Evolutionary conservation across 1,284 basidiomycete genomes (phyloP).

Genomic region (Golubevia sp.): DNA sequence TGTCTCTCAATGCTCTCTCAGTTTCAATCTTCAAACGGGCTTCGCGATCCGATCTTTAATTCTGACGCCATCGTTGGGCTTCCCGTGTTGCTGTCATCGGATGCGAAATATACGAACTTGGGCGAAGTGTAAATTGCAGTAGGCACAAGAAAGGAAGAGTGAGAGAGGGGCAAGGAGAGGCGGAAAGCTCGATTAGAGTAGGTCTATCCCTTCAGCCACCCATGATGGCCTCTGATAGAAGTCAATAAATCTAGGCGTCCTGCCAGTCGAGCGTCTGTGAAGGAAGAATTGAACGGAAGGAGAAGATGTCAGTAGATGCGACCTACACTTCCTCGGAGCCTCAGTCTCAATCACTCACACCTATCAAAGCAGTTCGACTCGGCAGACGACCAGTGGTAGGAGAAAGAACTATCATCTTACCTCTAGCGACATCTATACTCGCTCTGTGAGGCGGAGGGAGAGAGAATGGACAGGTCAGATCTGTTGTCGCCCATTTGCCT

Average conservation of each 20-base stretch:
- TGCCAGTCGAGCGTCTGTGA: neutral
- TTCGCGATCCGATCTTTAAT: too few relatives aligned
- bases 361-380: constrained; percentile 49
- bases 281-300: neutral
- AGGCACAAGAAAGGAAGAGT: neutral
- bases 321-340: too few relatives aligned
- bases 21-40: too few relatives aligned
- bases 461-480: too few relatives aligned
- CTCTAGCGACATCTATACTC: constrained; percentile 42
- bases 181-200: neutral
- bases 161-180: neutral
- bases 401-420: constrained; percentile 50
- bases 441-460: constrained; percentile 16
- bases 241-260: neutral
- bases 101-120: too few relatives aligned
- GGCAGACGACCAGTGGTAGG: constrained; percentile 48
- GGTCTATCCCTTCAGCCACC: neutral
- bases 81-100: too few relatives aligned
- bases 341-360: constrained; percentile 30
- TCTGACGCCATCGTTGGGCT: too few relatives aligned
- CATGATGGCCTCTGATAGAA: neutral
- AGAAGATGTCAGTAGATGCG: neutral
- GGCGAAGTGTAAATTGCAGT: too few relatives aligned
- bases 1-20: too few relatives aligned
- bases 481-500: too few relatives aligned